These are phyloP conservation scores for Moniliophthora roreri DNA, from an alignment of 1,284 basidiomycete genomes.

Conservation along the genomic window DNA sequence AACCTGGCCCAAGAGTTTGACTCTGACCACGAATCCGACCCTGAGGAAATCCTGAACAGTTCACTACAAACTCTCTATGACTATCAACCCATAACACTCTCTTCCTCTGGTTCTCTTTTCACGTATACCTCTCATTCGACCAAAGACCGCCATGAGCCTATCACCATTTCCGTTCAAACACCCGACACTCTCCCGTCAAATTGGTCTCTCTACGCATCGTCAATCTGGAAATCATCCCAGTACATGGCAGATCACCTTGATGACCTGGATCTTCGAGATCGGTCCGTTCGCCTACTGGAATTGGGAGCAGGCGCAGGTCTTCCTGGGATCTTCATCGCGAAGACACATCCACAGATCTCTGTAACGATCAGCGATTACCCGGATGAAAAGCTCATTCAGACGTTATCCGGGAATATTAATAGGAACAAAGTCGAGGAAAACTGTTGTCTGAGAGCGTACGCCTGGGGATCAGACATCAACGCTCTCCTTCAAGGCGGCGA, in stretches of 20 bases:
- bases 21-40: conserved; percentile 28
- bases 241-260: conserved; percentile 64
- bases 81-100: conserved; percentile 56
- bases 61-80: conserved; percentile 63
- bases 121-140: conserved; percentile 32
- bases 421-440: conserved; percentile 45
- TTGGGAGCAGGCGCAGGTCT: conserved; percentile 73
- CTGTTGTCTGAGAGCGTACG: conserved; percentile 54
- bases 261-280: conserved; percentile 30
- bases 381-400: conserved; percentile 57
- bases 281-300: conserved; percentile 53
- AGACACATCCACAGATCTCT: conserved; percentile 35
- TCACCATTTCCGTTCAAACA: conserved; percentile 40
- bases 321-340: conserved; percentile 65
- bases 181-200: conserved; percentile 68
- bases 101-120: conserved; percentile 51
- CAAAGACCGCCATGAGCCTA: conserved; percentile 10
- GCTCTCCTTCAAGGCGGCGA: conserved; percentile 26
- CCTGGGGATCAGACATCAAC: conserved; percentile 59
- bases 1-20: conserved; percentile 2
- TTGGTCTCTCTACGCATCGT: conserved; percentile 73
- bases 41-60: conserved; percentile 64
- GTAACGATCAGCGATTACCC: conserved; percentile 72
- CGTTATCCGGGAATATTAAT: conserved; percentile 55
- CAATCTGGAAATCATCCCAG: conserved; percentile 68